These are phyloP conservation scores for Trametopsis cervina DNA, from an alignment of 768 basidiomycete species.

Conservation along the genomic window DNA sequence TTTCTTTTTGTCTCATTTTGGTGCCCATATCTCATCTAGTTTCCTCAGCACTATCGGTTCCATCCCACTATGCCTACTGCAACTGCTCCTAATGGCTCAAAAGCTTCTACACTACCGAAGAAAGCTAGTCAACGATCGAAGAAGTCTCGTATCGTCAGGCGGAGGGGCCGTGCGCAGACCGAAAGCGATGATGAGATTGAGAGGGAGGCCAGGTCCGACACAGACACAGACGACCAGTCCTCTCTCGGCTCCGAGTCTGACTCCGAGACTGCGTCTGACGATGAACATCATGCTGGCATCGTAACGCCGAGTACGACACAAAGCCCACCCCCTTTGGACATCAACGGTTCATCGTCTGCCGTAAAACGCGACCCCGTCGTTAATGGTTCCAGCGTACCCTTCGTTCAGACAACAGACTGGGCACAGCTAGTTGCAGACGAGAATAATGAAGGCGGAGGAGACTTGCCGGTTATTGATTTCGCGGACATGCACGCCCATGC, in stretches of 20 bases:
- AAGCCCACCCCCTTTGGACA: constrained; percentile 35
- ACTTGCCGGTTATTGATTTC: constrained; percentile 79
- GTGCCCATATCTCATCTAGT: not conserved
- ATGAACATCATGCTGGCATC: constrained; percentile 42
- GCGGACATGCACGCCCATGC: constrained; percentile 42
- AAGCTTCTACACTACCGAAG: not conserved
- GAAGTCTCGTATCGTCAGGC: constrained; percentile 37
- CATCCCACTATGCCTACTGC: not conserved
- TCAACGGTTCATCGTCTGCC: constrained; percentile 10
- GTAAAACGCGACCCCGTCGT: constrained; percentile 21
- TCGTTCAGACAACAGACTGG: constrained; percentile 56
- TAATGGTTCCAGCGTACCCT: constrained; percentile 34
- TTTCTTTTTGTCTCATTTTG: not conserved
- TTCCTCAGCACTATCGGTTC: not conserved
- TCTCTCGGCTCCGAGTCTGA: constrained; percentile 63
- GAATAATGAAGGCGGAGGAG: constrained; percentile 51
- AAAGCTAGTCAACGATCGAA: not conserved
- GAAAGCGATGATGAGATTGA: constrained; percentile 77
- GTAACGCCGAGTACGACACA: constrained; percentile 66
- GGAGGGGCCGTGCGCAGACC: constrained; percentile 57
- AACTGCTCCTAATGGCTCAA: not conserved
- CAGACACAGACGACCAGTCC: constrained; percentile 59
- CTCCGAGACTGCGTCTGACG: constrained; percentile 63
- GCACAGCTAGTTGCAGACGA: constrained; percentile 83
- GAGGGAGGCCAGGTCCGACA: constrained; percentile 65